Base-by-base conservation (phyloP, 2,329 filamentous ascomycete species). In the Leptographium wingfieldii region DNA sequence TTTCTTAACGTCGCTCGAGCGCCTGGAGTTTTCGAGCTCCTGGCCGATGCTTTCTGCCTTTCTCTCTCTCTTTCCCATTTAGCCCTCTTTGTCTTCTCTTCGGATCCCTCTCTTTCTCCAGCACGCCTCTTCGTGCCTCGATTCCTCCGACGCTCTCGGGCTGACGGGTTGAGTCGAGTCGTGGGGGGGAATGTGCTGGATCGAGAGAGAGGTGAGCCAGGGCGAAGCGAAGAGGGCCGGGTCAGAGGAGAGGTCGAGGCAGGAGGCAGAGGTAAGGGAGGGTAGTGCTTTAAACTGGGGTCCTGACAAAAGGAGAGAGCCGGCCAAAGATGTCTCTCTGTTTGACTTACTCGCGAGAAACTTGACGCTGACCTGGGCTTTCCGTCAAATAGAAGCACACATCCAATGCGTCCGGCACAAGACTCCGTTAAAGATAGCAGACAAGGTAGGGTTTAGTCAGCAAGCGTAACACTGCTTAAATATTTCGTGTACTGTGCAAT, bases 211-310 rank as follows among this genome's bases (percentile, higher is more conserved):
- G 65, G 60, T 60, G 62, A 60, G 59, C 57, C 38, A 25, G 38
- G 63, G 59, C 60, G 60, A 48, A 54, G 31, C 60, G 59, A 65
- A n/a, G 35, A 14, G 16, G 16, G 46, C 9, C 31, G 56, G 56
- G 43, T 14, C 11, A 31, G 16, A 29, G n/a, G 29, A 29, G 19
- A 14, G 29, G 5, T 5, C 62, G 59, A 3, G 22, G 59, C 33
- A 22, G 65, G 63, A 60, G 63, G 63, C 16, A 55, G 69, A 67
- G 69, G 67, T 54, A 51, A 38, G 59, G 69, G 69, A 66, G 66
- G 68, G 72, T 73, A 60, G 66, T 73, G 72, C 71, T 73, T 72
- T 71, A 60, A 73, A 71, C 58, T 64, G 69, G 72, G 72, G 71
- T 71, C 61, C 58, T 62, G 61, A 63, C 31, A 56, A 29, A 7